Evolutionary conservation across 2,329 filamentous ascomycete genomes (phyloP).

Genomic region (Graphiopsis chlorocephala): DNA sequence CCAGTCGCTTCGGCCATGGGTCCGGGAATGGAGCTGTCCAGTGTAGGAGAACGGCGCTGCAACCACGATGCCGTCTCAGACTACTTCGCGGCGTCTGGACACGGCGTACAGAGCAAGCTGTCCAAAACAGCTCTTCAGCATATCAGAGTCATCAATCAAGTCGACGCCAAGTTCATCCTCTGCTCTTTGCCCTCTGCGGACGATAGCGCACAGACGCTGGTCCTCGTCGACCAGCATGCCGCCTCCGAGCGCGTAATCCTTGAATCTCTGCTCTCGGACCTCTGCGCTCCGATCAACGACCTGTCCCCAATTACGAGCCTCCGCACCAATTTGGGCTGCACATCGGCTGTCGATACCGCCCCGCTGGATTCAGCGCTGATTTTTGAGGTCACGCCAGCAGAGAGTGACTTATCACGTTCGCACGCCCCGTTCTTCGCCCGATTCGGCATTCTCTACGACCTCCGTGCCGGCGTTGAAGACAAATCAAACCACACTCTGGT

Average conservation of each 20-base stretch:
- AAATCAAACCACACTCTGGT: constrained; percentile 23
- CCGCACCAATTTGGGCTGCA: constrained; percentile 9
- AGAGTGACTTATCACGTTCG: constrained; percentile 57
- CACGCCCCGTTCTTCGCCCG: constrained; percentile 57
- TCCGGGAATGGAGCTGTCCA: neutral
- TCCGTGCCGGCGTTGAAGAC: constrained; percentile 26
- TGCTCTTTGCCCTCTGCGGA: constrained; percentile 49
- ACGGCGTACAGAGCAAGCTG: neutral
- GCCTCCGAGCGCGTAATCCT: constrained; percentile 85
- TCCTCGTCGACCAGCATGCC: constrained; percentile 90
- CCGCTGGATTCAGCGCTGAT: constrained; percentile 52
- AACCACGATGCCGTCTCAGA: neutral
- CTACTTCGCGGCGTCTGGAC: neutral
- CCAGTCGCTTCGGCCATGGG: neutral
- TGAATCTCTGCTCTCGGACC: constrained; percentile 65
- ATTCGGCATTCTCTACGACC: constrained; percentile 74
- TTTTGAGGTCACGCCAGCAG: constrained; percentile 64
- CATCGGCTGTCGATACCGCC: constrained; percentile 31
- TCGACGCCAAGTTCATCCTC: constrained; percentile 88
- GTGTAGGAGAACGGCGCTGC: neutral
- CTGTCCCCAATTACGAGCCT: neutral
- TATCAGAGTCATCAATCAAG: constrained; percentile 72
- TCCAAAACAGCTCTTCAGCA: constrained; percentile 44
- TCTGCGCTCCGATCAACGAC: constrained; percentile 42
- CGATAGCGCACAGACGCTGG: constrained; percentile 46